Conservation (phyloP, 768 basidiomycete species). For the Baorangia bicolor region DNA sequence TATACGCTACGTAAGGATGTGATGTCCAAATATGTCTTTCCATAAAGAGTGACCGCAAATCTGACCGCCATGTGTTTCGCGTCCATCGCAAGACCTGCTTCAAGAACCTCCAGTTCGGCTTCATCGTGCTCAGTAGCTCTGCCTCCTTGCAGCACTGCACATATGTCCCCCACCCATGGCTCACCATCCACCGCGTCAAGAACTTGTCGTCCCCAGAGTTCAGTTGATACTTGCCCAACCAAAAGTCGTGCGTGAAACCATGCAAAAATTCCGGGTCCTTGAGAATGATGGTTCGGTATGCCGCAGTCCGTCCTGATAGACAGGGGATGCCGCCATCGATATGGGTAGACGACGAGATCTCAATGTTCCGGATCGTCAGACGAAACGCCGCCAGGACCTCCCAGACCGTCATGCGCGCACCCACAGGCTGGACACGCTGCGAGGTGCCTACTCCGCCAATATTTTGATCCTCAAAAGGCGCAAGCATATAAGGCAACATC, state of each 20-base stretch:
- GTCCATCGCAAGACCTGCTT: constrained; percentile 95
- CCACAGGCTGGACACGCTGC: constrained; percentile 83
- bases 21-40: constrained; percentile 85
- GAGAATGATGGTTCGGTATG: constrained; percentile 90
- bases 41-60: constrained; percentile 84
- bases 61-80: constrained; percentile 90
- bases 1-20: constrained; percentile 74
- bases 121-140: constrained; percentile 90
- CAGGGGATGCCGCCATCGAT: constrained; percentile 93
- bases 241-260: constrained; percentile 92
- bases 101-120: constrained; percentile 93
- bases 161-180: constrained; percentile 94
- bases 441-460: constrained; percentile 91
- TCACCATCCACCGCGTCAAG: constrained; percentile 94
- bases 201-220: constrained; percentile 96
- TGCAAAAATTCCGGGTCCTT: constrained; percentile 93
- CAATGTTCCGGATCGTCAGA: constrained; percentile 90
- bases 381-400: constrained; percentile 93
- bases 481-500: constrained; percentile 82
- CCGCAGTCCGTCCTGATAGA: constrained; percentile 89
- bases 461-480: constrained; percentile 93
- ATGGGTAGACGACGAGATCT: constrained; percentile 85
- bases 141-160: constrained; percentile 85
- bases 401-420: constrained; percentile 85
- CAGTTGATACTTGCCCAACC: constrained; percentile 92